Base-by-base conservation (phyloP, 75 land plant genomes). In the Chamaecyparis obtusa region DNA sequence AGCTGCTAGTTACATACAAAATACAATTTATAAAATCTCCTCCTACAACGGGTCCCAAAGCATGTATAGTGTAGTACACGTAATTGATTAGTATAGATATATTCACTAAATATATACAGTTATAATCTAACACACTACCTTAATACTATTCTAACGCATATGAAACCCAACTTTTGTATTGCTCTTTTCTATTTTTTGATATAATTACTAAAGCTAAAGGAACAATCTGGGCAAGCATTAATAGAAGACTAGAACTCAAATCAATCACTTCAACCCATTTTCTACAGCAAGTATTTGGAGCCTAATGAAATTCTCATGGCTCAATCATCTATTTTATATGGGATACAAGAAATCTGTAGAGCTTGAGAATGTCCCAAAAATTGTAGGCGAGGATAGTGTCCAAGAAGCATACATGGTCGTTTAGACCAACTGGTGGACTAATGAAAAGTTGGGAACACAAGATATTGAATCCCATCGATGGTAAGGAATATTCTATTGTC, bases 221-320 rank as follows among this genome's bases (percentile, higher is more conserved):
- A n/a, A n/a, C n/a, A n/a, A n/a, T n/a, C n/a, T n/a, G n/a, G n/a
- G n/a, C n/a, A n/a, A n/a, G n/a, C n/a, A n/a, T n/a, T n/a, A n/a
- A 7, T 6, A 77, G 37, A 77, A 77, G 41, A 37, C 67, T 21
- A 27, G 5, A 60, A 60, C 67, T 60, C 5, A 60, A 60, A 5
- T 19, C 30, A 30, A 48, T 44, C 32, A 83, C 5, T n/a, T 48
- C 15, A 83, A 13, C 48, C 84, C 84, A 32, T 92, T 91, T 64
- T 55, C 71, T 33, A 79, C 74, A 55, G 92, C 93, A 64, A 87
- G 93, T 0, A 32, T 91, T 77, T 44, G 89, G 19, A 92, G 93
- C 78, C 44, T 91, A 11, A 75, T 77, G 19, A 87, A 90, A 17
- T 56, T 92, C 16, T 87, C 77, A 9, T 92, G 93, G 93, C 56